These are phyloP conservation scores for Marchantia paleacea DNA, from an alignment of 225 moss, liverwort and hornwort genomes.

Conservation along the genomic window DNA sequence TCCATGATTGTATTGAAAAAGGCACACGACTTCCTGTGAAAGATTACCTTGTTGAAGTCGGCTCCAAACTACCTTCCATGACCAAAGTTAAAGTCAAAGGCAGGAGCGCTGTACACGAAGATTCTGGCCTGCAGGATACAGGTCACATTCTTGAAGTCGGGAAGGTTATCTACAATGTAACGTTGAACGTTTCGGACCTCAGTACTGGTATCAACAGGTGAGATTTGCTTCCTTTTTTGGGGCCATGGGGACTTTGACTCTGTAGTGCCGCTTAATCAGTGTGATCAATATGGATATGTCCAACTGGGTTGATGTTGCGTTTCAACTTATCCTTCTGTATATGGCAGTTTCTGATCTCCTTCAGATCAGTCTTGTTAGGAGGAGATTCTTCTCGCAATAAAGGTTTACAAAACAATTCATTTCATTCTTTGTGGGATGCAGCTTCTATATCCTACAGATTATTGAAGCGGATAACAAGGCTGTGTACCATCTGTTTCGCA, in stretches of 20 bases:
- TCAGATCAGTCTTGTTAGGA: too few relatives aligned
- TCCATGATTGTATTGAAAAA: constrained; percentile 68
- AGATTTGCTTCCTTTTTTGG: neutral
- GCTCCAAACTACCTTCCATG: constrained; percentile 43
- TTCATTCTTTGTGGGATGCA: constrained; percentile 24
- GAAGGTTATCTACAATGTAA: constrained; percentile 73
- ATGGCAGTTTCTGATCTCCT: too few relatives aligned
- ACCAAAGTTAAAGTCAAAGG: constrained; percentile 95
- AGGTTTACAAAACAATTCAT: neutral
- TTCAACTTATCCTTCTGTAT: too few relatives aligned
- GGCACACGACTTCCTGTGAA: constrained; percentile 60
- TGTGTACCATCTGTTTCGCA: constrained; percentile 68
- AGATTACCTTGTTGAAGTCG: constrained; percentile 61
- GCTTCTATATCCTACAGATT: constrained; percentile 94
- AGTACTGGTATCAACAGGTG: constrained; percentile 90
- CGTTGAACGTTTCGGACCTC: constrained; percentile 87
- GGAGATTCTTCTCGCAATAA: too few relatives aligned
- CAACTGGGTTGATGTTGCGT: too few relatives aligned
- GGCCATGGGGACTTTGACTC: neutral
- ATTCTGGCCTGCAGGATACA: constrained; percentile 81
- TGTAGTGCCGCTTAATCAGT: neutral
- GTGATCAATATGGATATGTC: too few relatives aligned
- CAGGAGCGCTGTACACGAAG: constrained; percentile 92
- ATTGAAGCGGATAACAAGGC: constrained; percentile 66
- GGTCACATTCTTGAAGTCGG: constrained; percentile 90